Evolutionary conservation across 192 early-diverging fungal genomes (phyloP).

Genomic region (Linnemannia exigua): DNA sequence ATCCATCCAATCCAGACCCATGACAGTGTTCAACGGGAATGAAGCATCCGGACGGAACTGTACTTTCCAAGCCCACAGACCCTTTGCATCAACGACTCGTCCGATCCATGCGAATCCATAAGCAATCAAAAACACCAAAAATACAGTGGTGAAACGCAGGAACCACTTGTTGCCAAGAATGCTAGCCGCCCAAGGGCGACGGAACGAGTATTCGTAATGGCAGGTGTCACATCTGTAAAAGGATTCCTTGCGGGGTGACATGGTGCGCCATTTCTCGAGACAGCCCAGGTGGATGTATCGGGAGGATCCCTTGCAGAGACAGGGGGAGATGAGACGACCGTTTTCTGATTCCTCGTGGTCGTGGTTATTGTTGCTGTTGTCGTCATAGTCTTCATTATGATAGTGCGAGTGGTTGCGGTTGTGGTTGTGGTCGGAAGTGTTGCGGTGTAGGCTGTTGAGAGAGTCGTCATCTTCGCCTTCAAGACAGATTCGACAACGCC

Average conservation of each 20-base stretch:
- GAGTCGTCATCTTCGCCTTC: conserved; percentile 33
- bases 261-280: conserved; percentile 34
- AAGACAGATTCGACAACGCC: conserved; percentile 50
- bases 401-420: neutral
- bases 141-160: neutral
- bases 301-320: conserved; percentile 44
- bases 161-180: conserved; percentile 31
- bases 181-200: conserved; percentile 21
- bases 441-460: conserved; percentile 11
- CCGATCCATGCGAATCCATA: conserved; percentile 17
- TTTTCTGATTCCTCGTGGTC: conserved; percentile 18
- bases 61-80: conserved; percentile 18
- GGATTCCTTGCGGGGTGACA: conserved; percentile 18
- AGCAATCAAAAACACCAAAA: conserved; percentile 1
- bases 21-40: neutral
- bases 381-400: neutral
- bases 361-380: neutral
- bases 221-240: conserved; percentile 40
- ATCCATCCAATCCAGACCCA: conserved; percentile 35
- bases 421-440: conserved; percentile 26
- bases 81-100: neutral
- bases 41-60: neutral
- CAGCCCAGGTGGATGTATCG: conserved; percentile 44
- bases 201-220: conserved; percentile 47
- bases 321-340: conserved; percentile 36